Percentiles rank a stretch among this genome's conserved stretches.
Conservation (phyloP, 2,329 filamentous ascomycete genomes). For the Alternaria sp. region DNA sequence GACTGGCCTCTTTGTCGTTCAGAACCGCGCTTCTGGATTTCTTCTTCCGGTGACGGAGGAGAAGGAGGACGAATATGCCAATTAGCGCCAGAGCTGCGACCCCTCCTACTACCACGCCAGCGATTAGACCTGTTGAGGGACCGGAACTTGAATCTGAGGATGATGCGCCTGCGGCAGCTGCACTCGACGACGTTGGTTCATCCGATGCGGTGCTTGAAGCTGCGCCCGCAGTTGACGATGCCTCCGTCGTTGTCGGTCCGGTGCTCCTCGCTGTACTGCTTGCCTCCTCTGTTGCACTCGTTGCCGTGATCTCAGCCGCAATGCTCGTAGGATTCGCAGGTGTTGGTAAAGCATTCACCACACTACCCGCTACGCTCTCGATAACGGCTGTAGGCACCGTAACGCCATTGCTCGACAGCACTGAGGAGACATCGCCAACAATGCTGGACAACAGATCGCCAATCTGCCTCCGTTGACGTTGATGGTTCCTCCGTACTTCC, state of each 20-base stretch:
- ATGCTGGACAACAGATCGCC: slow-evolving; percentile 13
- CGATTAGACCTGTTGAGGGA: slow-evolving; percentile 14
- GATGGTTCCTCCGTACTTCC: slow-evolving; percentile 2
- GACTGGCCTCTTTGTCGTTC: slow-evolving; percentile 1
- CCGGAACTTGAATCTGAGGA: slow-evolving; percentile 1
- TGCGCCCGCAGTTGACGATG: neutral
- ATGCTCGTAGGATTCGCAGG: neutral
- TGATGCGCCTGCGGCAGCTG: neutral
- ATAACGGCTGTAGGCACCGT: slow-evolving; percentile 6
- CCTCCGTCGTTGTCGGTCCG: neutral
- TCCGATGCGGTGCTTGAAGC: neutral
- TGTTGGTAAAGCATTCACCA: neutral
- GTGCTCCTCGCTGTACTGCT: neutral
- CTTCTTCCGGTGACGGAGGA: slow-evolving; percentile 12
- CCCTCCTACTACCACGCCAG: slow-evolving; percentile 14
- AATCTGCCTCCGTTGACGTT: slow-evolving; percentile 15
- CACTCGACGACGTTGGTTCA: neutral
- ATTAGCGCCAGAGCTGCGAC: slow-evolving; percentile 15
- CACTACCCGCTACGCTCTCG: slow-evolving; percentile 1
- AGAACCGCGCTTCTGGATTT: neutral
- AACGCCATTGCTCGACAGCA: slow-evolving; percentile 10
- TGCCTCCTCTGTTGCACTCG: neutral
- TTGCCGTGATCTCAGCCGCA: neutral
- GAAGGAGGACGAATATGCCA: slow-evolving; percentile 17
- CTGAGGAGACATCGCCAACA: slow-evolving; percentile 12